These are phyloP conservation scores for Mycena crocata DNA, from an alignment of 768 basidiomycete species.

Conservation along the genomic window DNA sequence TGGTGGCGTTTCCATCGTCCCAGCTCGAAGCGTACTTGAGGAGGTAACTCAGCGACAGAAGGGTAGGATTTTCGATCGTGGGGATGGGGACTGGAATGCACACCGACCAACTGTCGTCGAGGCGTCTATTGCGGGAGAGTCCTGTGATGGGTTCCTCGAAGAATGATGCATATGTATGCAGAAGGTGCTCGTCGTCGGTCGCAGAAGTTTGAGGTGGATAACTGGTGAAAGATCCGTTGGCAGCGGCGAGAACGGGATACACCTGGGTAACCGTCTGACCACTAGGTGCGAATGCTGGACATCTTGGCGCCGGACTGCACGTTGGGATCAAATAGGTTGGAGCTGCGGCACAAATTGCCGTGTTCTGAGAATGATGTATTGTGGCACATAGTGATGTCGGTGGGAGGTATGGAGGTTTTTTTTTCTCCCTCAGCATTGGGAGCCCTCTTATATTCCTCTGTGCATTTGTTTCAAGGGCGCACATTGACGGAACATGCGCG, in stretches of 20 bases:
- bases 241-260: not conserved
- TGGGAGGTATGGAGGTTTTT: no score
- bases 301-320: no score
- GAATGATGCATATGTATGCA: constrained; percentile 34
- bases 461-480: no score
- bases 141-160: constrained; percentile 28
- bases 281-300: not conserved
- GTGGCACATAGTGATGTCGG: no score
- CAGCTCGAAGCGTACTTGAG: constrained; percentile 38
- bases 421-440: no score
- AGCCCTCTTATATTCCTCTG: no score
- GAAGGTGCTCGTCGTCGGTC: constrained; percentile 13
- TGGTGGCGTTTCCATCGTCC: constrained; percentile 35
- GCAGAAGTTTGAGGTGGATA: constrained; percentile 7
- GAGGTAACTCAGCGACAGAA: constrained; percentile 32
- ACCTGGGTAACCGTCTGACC: not conserved
- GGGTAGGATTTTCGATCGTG: constrained; percentile 28
- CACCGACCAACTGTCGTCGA: constrained; percentile 30
- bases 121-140: not conserved
- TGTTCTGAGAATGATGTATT: no score
- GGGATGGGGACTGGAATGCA: constrained; percentile 27
- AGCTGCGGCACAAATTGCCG: no score
- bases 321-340: no score
- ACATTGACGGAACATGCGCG: no score
- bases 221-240: not conserved